phyloP scores from a whole-genome alignment of 495 filamentous ascomycete genomes.

The Hyaloscypha bicolor region DNA sequence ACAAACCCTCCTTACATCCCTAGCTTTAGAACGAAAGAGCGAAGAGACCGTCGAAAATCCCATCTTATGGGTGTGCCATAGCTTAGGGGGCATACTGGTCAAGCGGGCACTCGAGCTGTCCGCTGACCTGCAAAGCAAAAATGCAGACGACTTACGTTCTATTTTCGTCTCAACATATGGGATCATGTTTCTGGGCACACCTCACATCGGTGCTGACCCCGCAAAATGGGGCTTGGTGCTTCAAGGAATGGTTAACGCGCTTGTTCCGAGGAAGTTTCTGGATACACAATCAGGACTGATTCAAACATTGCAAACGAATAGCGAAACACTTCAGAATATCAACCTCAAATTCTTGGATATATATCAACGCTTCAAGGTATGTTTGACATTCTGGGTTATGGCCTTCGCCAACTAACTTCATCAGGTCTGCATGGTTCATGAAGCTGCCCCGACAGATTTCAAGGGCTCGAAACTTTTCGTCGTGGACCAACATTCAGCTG shows the following conservation, averaged over 20 bases:
- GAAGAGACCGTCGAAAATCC: slow-evolving; percentile 62
- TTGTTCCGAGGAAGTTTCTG: slow-evolving; percentile 70
- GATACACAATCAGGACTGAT: slow-evolving; percentile 72
- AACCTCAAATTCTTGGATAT: slow-evolving; percentile 76
- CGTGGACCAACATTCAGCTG: slow-evolving; percentile 76
- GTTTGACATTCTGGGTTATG: neutral
- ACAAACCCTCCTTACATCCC: slow-evolving; percentile 71
- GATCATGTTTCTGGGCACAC: slow-evolving; percentile 86
- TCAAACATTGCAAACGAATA: slow-evolving; percentile 72
- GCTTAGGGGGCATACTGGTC: slow-evolving; percentile 78
- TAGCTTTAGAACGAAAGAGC: slow-evolving; percentile 52
- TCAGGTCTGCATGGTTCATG: slow-evolving; percentile 66
- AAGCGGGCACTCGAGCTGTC: slow-evolving; percentile 57
- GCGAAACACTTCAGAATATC: slow-evolving; percentile 80
- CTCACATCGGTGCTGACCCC: slow-evolving; percentile 76
- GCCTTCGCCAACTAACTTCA: neutral
- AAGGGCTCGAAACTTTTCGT: slow-evolving; percentile 61
- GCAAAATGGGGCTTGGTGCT: slow-evolving; percentile 77
- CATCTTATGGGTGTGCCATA: slow-evolving; percentile 86
- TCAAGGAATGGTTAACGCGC: slow-evolving; percentile 70
- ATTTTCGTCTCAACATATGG: slow-evolving; percentile 84
- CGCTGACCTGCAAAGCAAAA: slow-evolving; percentile 49
- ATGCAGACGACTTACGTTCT: slow-evolving; percentile 73
- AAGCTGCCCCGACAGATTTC: slow-evolving; percentile 67
- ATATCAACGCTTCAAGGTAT: slow-evolving; percentile 58